Evolutionary conservation across 179 eudicot genomes (phyloP).

Genomic region (Camellia oleifera): DNA sequence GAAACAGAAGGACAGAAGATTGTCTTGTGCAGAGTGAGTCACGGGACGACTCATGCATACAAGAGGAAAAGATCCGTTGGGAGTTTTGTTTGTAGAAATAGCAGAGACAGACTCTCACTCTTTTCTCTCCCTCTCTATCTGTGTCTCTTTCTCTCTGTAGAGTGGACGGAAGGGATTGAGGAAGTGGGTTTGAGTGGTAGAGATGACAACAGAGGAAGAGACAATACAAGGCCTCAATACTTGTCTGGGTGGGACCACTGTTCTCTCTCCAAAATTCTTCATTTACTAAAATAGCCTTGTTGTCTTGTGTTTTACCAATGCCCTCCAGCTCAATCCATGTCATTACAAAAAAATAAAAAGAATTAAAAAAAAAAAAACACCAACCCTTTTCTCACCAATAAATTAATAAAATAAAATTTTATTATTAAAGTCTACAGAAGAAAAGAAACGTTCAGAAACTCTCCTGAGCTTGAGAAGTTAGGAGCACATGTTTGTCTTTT

Average conservation of each 20-base stretch:
- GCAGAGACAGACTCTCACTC: constrained; percentile 7
- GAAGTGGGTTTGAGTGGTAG: neutral
- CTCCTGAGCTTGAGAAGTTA: too few relatives aligned
- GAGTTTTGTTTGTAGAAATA: constrained; percentile 30
- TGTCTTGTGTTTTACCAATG: neutral
- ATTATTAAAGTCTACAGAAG: too few relatives aligned
- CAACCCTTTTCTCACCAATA: too few relatives aligned
- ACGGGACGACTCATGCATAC: constrained; percentile 31
- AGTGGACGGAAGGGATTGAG: constrained; percentile 23
- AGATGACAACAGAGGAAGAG: constrained; percentile 31
- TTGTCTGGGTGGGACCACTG: neutral
- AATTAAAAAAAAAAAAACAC: too few relatives aligned
- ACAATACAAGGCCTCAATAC: constrained; percentile 23
- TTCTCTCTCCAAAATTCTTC: neutral
- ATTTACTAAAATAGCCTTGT: constrained; percentile 36
- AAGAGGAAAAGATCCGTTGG: constrained; percentile 26
- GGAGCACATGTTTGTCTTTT: too few relatives aligned
- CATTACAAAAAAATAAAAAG: too few relatives aligned
- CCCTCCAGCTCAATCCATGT: neutral
- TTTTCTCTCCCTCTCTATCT: neutral
- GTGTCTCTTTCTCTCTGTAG: constrained; percentile 18
- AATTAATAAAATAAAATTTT: too few relatives aligned
- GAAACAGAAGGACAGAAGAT: constrained; percentile 5
- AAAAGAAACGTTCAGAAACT: too few relatives aligned
- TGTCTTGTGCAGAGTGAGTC: constrained; percentile 27